Base-by-base conservation (phyloP, 2,329 filamentous ascomycete species). In the Aspergillus felis region DNA sequence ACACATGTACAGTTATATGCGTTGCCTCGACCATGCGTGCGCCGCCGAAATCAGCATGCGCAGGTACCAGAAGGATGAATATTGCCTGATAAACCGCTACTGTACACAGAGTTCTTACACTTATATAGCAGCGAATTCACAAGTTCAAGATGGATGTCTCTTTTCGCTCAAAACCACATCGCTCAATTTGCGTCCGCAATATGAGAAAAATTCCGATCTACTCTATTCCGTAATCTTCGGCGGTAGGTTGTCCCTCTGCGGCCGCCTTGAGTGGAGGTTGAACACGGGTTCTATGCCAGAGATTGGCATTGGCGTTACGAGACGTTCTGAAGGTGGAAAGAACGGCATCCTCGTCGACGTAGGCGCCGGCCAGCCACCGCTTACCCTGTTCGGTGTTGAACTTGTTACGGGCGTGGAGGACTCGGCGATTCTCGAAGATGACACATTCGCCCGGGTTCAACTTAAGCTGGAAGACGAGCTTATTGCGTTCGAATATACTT, bases 391-490 rank as follows among this genome's bases (percentile, higher is more conserved):
- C 58, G 22, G 71, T 68, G 57, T 93, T 86, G 73, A 97, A 97
- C 29, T 86, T 84, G 17, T 80, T 82, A 3, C 94, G 81, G 0
- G 92, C 93, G 77, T 97, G 94, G 69, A 96, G 74, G n/a, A 96
- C 81, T 20, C 93, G 82, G 58, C 86, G 77, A 70, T 97, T 97
- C 71, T 96, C 88, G 70, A 99, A 97, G n/a, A 99, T 82, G 12
- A 92, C 92, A 70, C 91, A 96, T 68, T 96, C 90, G 3, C 93
- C 94, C 3, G 89, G 86, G 54, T 85, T 78, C 73, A 97, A 79
- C 73, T 88, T 88, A 57, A 88, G 80, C 77, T 93, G 82, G 68
- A 87, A 88, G 54, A 91, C 74, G 58, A 84, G 84, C 3, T 77
- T 69, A 0, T 81, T 75, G 0, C 78, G 69, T 62, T 90, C 86